Evolutionary conservation across 208 protist genomes (phyloP), one percentile per base, ranked within the genome.

Genomic region (Crithidia acanthocephali): DNA sequence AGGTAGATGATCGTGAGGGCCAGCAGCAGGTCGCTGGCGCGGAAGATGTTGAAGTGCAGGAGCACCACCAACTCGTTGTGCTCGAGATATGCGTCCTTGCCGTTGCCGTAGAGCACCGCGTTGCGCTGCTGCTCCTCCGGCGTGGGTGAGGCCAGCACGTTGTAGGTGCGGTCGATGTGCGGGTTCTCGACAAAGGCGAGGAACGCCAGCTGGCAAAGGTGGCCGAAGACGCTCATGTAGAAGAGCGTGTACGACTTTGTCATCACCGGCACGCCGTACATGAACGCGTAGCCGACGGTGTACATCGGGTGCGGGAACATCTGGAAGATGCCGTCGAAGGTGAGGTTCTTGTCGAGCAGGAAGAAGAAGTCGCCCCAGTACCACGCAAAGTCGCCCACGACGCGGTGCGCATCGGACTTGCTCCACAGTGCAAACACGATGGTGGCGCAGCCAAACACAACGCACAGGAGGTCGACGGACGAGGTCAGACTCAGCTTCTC

Each of bases 341-440:
- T 90, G 27, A 98, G 84, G 50, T 96, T 83, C 61, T 90, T 90
- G 69, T 98, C 93, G 30, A 98, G 75, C 7, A 98, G 79, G 68
- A 98, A 98, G 88, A 99, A 98, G 79, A 98, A 98, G 82, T 98
- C 97, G 23, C 96, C 95, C 95, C 97, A 98, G 77, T 98, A 98
- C 96, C 97, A 99, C 11, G 96, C 96, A 72, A 94, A 98, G 74
- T 98, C 95, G 44, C 96, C 94, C 48, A 99, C 90, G 37, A 98
- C 92, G 63, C 95, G 92, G 74, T 98, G 95, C n/a, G 97, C 96
- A 75, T 98, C 96, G 0, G 88, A 72, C 79, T 98, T 99, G 51
- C 95, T 86, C 91, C 92, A 98, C 56, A 97, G 80, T 23, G 93
- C 95, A 74, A 98, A 98, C 3, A 70, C 65, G 60, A 92, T 87